phyloP scores from a whole-genome alignment of 2,329 filamentous ascomycete species.

The Didymella sp. region DNA sequence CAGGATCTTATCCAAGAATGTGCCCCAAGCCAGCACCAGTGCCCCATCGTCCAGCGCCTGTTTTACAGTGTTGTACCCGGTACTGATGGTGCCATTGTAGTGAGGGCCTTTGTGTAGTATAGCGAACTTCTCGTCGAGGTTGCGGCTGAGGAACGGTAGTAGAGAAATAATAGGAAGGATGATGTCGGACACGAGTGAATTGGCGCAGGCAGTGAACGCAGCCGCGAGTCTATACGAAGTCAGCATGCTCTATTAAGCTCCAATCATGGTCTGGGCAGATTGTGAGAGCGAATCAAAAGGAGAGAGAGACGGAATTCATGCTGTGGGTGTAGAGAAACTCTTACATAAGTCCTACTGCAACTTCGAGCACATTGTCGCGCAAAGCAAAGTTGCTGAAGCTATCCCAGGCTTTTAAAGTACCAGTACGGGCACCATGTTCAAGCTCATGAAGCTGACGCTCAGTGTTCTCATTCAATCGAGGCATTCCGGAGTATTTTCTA shows the following conservation, averaged over 20 bases:
- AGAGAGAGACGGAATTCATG: not conserved
- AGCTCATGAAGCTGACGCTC: constrained; percentile 57
- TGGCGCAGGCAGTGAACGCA: constrained; percentile 74
- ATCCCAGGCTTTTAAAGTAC: constrained; percentile 61
- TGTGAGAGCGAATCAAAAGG: too few species aligned
- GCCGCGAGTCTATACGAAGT: constrained; percentile 64
- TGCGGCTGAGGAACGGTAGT: constrained; percentile 71
- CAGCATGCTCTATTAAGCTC: not conserved
- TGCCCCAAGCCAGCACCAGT: constrained; percentile 75
- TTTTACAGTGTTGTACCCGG: constrained; percentile 72
- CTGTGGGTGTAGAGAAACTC: not conserved
- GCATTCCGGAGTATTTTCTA: constrained; percentile 27
- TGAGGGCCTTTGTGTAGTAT: constrained; percentile 66
- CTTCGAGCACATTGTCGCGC: constrained; percentile 76
- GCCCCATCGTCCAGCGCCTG: constrained; percentile 75
- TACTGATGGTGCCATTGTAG: constrained; percentile 46
- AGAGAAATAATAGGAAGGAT: constrained; percentile 73
- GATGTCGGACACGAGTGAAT: constrained; percentile 74
- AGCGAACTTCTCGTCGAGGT: constrained; percentile 77
- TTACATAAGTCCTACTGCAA: constrained; percentile 77
- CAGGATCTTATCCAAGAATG: constrained; percentile 69
- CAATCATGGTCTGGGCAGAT: not conserved
- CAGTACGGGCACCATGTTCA: constrained; percentile 53
- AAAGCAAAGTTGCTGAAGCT: constrained; percentile 77
- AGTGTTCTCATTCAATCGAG: constrained; percentile 41